Percentiles rank a stretch among this genome's conserved stretches.
These are phyloP conservation scores for Boletus subcaerulescens DNA, from an alignment of 768 basidiomycete genomes.

Conservation along the genomic window DNA sequence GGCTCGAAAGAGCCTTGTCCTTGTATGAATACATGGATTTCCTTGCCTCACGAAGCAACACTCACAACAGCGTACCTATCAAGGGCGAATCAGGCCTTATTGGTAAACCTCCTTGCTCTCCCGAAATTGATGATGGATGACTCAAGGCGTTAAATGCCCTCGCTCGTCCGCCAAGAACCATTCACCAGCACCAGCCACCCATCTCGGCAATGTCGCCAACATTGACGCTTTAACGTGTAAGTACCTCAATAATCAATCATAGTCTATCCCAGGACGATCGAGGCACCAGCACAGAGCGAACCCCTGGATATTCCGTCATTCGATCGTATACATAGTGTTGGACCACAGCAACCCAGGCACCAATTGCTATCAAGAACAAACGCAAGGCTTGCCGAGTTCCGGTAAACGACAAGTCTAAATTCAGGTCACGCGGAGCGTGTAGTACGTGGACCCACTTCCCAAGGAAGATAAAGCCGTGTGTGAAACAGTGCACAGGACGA, in stretches of 20 bases:
- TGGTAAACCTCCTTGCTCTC: not conserved
- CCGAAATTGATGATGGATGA: not conserved
- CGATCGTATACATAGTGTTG: not conserved
- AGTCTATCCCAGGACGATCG: not conserved
- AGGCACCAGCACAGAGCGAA: not conserved
- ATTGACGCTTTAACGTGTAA: not conserved
- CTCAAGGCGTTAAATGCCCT: too few species aligned
- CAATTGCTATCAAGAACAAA: not conserved
- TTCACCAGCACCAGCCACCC: not conserved
- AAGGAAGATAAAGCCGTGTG: too few species aligned
- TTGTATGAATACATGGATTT: too few species aligned
- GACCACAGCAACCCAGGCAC: constrained; percentile 6
- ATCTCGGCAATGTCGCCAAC: not conserved
- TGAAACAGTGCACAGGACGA: too few species aligned
- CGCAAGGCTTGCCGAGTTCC: not conserved
- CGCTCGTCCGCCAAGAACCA: not conserved
- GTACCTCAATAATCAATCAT: not conserved
- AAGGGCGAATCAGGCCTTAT: not conserved
- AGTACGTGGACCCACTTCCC: too few species aligned
- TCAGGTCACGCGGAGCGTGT: too few species aligned
- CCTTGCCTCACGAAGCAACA: not conserved
- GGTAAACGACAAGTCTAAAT: not conserved
- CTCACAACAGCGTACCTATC: not conserved
- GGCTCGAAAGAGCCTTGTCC: too few species aligned
- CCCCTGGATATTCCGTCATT: not conserved